Conservation (phyloP, 2,329 filamentous ascomycete genomes). For the Trichophyton mentagrophytes region DNA sequence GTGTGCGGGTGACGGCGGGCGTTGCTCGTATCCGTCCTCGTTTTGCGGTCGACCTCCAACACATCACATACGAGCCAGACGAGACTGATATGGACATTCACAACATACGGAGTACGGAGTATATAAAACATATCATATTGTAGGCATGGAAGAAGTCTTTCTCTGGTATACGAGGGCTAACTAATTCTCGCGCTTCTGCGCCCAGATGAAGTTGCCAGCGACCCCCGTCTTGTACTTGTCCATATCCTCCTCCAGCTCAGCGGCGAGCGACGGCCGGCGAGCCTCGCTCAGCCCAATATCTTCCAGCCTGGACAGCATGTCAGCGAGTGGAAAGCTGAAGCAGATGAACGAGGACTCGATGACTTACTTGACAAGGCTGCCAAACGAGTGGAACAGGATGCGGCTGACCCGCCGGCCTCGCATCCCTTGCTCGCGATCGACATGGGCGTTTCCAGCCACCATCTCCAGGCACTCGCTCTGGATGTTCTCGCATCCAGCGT, state of each 20-base stretch:
- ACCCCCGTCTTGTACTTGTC: constrained; percentile 2
- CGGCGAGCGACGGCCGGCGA: background rate
- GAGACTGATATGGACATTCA: too few species aligned
- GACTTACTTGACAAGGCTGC: constrained; percentile 1
- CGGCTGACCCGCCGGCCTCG: background rate
- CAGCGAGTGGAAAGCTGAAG: background rate
- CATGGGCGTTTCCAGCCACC: background rate
- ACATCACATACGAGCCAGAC: too few species aligned
- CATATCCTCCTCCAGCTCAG: background rate
- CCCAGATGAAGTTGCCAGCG: background rate
- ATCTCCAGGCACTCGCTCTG: background rate
- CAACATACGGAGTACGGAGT: too few species aligned
- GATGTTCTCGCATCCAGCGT: background rate
- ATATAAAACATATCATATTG: too few species aligned
- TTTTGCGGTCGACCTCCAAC: too few species aligned
- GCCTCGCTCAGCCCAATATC: background rate
- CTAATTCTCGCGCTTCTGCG: background rate
- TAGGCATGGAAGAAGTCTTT: too few species aligned
- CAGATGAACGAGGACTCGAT: background rate
- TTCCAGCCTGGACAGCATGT: background rate
- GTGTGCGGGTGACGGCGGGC: too few species aligned
- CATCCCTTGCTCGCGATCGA: background rate
- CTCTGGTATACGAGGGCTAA: too few species aligned
- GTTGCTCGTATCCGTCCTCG: too few species aligned
- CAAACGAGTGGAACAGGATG: background rate